Evolutionary conservation across 2,329 filamentous ascomycete genomes (phyloP).

Genomic region (Fusarium longipes): DNA sequence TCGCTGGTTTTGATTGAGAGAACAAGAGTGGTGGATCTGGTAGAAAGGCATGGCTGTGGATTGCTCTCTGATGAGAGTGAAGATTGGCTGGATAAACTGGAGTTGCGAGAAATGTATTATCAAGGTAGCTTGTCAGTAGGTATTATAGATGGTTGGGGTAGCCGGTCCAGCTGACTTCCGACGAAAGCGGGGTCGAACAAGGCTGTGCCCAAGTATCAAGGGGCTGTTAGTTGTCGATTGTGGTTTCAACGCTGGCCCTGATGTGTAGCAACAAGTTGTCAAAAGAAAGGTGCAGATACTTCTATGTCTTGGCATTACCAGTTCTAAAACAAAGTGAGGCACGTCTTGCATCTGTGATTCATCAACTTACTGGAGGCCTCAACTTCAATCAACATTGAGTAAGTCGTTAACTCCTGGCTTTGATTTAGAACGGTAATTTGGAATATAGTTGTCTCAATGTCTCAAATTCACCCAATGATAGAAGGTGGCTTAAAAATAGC

Average conservation of each 20-base stretch:
- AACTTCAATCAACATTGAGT: too few species aligned
- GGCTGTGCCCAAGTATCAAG: not conserved
- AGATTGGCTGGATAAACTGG: not conserved
- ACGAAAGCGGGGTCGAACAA: constrained; percentile 11
- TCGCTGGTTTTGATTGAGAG: constrained; percentile 10
- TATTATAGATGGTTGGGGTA: not conserved
- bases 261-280: not conserved
- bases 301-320: too few species aligned
- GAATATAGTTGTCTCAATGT: too few species aligned
- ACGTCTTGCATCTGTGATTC: too few species aligned
- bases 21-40: constrained; percentile 32
- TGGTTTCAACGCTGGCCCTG: not conserved
- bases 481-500: too few species aligned
- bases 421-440: too few species aligned
- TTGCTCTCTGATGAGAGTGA: too few species aligned
- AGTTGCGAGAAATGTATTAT: not conserved
- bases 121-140: not conserved
- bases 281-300: not conserved
- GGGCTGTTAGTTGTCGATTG: not conserved
- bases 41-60: constrained; percentile 30
- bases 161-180: not conserved
- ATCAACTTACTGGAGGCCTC: too few species aligned
- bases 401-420: too few species aligned
- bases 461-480: too few species aligned
- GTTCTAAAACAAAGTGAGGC: too few species aligned